Base-by-base conservation (phyloP, 345 rosid genomes). In the Litchi chinensis region DNA sequence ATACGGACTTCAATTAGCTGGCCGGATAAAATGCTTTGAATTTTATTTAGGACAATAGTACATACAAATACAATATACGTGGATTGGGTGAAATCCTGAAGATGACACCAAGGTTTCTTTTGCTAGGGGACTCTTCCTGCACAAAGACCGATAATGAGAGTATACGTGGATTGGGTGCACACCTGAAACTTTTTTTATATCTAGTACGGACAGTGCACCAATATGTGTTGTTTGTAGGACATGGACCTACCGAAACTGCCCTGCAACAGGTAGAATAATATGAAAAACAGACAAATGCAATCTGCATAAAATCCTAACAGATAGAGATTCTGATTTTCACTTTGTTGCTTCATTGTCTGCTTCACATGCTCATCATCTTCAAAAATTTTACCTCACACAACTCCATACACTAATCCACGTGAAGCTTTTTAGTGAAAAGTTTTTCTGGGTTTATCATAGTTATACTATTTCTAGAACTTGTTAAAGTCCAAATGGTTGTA, bases 11-110 rank as follows among this genome's bases (percentile, higher is more conserved):
- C 10, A 21, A 59, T 18, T 19, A 65, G 63, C 54, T 57, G 76
- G 86, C 83, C 86, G 78, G 89, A 65, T 84, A 46, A 46, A 46
- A 46, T 46, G 10, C 8, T 7, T 7, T 11, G 8, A 46, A 81
- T 79, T 75, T 76, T 76, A 70, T 68, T 80, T 75, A 81, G 74
- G 81, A 79, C 78, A 48, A 73, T 66, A 70, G 44, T 77, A 59
- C 63, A 57, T 19, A 57, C 8, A 6, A 41, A 41, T 6, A 48
- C 18, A 28, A 72, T 26, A n/a, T n/a, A n/a, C n/a, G n/a, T n/a
- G n/a, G n/a, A n/a, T n/a, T n/a, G n/a, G n/a, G 37, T 32, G 37
- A 32, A 32, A 32, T 32, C 37, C 37, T 70, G 32, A 13, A 46
- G 71, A 12, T 3, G 8, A 18, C 65, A 18, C 16, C 70, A 73